These are phyloP conservation scores for Drosera capensis DNA, from an alignment of 148 eudicot genomes.

Conservation along the genomic window DNA sequence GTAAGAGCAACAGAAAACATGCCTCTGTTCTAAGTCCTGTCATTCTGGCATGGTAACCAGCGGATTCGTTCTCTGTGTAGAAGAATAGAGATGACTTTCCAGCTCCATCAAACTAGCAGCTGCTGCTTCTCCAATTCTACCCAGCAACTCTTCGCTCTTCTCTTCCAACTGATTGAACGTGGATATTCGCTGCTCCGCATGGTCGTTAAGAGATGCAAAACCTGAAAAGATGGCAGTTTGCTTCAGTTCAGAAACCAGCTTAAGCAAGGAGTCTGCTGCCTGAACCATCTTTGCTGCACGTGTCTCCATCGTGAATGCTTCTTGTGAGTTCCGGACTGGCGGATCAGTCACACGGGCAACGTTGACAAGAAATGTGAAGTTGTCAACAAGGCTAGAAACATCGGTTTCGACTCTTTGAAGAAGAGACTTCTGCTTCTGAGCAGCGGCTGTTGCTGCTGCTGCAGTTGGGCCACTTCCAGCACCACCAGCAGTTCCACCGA, in stretches of 20 bases:
- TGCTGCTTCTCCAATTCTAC: slow-evolving; percentile 74
- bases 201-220: slow-evolving; percentile 79
- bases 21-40: no score
- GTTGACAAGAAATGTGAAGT: slow-evolving; percentile 55
- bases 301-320: slow-evolving; percentile 92
- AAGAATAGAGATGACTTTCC: slow-evolving; percentile 66
- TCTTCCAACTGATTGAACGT: slow-evolving; percentile 51
- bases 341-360: slow-evolving; percentile 74
- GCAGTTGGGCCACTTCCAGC: slow-evolving; percentile 79
- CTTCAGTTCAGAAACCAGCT: slow-evolving; percentile 74
- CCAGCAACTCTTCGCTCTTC: slow-evolving; percentile 38
- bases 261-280: slow-evolving; percentile 73
- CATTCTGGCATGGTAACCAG: slow-evolving; percentile 9
- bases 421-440: slow-evolving; percentile 76
- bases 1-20: no score
- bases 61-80: slow-evolving; percentile 29
- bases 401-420: slow-evolving; percentile 77
- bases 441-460: slow-evolving; percentile 64
- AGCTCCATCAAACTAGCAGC: slow-evolving; percentile 87
- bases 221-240: slow-evolving; percentile 86
- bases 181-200: slow-evolving; percentile 55
- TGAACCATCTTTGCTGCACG: slow-evolving; percentile 94
- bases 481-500: slow-evolving; percentile 43
- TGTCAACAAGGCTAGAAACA: slow-evolving; percentile 75
- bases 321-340: slow-evolving; percentile 78